phyloP scores from a whole-genome alignment of 176 grass and related monocot species.

The Eragrostis nindensis region DNA sequence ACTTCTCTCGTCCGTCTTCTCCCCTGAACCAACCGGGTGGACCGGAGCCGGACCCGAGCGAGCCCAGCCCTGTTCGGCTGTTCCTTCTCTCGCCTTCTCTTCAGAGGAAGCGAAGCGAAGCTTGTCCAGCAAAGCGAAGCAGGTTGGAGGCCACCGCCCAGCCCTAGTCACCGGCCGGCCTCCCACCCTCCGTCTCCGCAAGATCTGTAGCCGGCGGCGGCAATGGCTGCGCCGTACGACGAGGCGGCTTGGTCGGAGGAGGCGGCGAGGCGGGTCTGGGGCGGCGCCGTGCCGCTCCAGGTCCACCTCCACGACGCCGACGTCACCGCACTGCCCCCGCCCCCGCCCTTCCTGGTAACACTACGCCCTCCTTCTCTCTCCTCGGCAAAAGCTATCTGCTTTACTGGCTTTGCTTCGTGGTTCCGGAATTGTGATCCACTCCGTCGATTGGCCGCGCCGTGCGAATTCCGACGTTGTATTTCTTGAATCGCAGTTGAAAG shows the following conservation, averaged over 20 bases:
- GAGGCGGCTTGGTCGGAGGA: conserved; percentile 65
- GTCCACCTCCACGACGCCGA: conserved; percentile 95
- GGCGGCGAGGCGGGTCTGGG: conserved; percentile 73
- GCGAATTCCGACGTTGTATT: background rate
- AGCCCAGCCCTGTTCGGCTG: no score
- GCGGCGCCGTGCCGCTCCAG: conserved; percentile 88
- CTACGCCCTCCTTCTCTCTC: background rate
- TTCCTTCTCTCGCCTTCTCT: no score
- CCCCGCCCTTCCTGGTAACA: conserved; percentile 75
- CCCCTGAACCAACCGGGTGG: no score
- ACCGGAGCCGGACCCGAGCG: no score
- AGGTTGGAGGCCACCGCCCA: background rate
- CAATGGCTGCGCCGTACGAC: conserved; percentile 32
- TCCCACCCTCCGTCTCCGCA: background rate
- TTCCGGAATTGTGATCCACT: background rate
- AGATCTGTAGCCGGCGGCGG: conserved; percentile 18
- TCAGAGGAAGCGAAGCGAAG: background rate
- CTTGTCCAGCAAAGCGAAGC: background rate
- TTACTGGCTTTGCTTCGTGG: background rate
- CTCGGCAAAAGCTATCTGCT: background rate
- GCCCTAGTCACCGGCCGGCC: background rate
- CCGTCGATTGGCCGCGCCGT: background rate
- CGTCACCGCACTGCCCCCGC: conserved; percentile 86
- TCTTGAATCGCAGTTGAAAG: background rate
- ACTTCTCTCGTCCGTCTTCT: no score